These are phyloP conservation scores for Beauveria bassiana DNA, from an alignment of 2,329 filamentous ascomycete genomes.

Conservation along the genomic window DNA sequence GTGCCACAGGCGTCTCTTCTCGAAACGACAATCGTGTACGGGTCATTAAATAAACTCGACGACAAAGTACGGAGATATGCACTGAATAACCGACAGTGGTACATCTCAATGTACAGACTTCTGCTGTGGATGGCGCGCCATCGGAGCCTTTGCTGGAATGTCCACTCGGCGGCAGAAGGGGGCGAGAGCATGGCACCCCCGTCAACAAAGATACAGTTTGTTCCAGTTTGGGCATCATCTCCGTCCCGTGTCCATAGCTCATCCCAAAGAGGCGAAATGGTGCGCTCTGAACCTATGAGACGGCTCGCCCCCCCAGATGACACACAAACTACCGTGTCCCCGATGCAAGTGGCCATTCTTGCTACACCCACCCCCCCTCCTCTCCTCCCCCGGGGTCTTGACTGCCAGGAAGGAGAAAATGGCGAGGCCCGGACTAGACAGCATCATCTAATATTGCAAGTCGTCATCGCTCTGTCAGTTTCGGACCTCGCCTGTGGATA, in stretches of 20 bases:
- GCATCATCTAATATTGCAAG: neutral
- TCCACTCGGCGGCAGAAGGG: neutral
- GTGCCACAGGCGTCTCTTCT: too few relatives aligned
- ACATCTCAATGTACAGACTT: too few relatives aligned
- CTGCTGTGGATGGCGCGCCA: neutral
- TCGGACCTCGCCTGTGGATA: neutral
- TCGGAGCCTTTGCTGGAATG: neutral
- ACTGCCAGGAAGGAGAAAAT: neutral
- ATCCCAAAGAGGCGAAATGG: neutral
- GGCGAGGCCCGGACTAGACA: neutral
- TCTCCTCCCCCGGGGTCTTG: neutral
- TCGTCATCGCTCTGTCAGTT: neutral
- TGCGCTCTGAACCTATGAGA: slow-evolving; percentile 3
- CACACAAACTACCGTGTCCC: neutral
- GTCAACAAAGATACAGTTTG: slow-evolving; percentile 5
- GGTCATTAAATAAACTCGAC: too few relatives aligned
- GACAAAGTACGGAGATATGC: too few relatives aligned
- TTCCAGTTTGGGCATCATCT: slow-evolving; percentile 11
- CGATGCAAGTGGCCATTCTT: slow-evolving; percentile 2
- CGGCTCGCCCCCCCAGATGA: neutral
- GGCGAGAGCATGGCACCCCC: neutral
- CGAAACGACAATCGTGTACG: too few relatives aligned
- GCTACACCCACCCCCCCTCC: neutral
- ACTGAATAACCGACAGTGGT: too few relatives aligned
- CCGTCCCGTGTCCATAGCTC: neutral